These are phyloP conservation scores for Plasmodium knowlesi DNA, from an alignment of 169 alveolate genomes.

Conservation along the genomic window DNA sequence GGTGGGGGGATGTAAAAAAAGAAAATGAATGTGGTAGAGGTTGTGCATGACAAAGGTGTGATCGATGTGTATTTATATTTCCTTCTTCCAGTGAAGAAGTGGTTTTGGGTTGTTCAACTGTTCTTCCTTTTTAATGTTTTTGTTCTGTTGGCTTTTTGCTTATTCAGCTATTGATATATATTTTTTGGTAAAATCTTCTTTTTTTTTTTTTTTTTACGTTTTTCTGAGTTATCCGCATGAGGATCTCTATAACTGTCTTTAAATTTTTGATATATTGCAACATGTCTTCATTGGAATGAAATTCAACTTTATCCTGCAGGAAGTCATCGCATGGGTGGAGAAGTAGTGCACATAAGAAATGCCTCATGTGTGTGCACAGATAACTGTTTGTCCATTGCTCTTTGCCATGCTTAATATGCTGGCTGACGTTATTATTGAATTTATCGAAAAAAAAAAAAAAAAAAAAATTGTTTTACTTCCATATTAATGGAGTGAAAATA, in stretches of 20 bases:
- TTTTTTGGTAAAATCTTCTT: background rate
- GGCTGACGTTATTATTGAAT: background rate
- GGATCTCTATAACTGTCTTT: slow-evolving; percentile 12
- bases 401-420: too few species aligned
- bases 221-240: slow-evolving; percentile 73
- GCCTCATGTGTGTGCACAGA: background rate
- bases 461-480: slow-evolving; percentile 28
- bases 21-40: background rate
- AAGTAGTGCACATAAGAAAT: background rate
- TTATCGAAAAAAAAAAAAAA: too few species aligned
- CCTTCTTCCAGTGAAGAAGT: background rate
- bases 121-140: background rate
- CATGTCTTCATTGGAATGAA: slow-evolving; percentile 70
- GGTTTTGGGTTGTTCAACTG: background rate
- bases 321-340: background rate
- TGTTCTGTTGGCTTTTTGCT: background rate
- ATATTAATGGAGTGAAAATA: slow-evolving; percentile 68
- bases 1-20: background rate
- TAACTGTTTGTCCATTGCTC: background rate
- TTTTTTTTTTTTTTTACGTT: slow-evolving; percentile 48
- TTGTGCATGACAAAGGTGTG: background rate
- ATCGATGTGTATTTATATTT: background rate
- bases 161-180: background rate
- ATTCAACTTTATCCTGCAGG: slow-evolving; percentile 56
- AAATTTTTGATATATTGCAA: slow-evolving; percentile 64